phyloP scores from a whole-genome alignment of 495 filamentous ascomycete species.

The Chaetomium fimeti region DNA sequence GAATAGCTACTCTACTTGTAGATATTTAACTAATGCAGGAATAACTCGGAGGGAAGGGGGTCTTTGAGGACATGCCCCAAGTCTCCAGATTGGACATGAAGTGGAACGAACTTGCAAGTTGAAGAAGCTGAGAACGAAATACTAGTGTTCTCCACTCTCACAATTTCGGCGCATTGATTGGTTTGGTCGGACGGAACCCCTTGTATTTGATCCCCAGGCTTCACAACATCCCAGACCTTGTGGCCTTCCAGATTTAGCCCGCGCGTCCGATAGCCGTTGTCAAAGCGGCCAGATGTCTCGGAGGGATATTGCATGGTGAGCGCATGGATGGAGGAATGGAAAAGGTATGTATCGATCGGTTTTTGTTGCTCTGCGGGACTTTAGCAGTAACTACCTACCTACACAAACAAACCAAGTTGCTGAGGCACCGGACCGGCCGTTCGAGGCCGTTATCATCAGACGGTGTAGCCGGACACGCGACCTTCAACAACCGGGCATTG shows the following conservation, averaged over 20 bases:
- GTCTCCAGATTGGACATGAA: neutral
- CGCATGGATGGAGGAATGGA: neutral
- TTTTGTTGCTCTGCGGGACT: neutral
- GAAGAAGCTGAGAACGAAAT: neutral
- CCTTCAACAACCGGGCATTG: neutral
- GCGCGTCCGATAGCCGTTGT: no score
- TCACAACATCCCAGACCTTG: neutral
- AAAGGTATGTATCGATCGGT: neutral
- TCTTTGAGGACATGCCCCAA: neutral
- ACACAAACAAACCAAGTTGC: neutral
- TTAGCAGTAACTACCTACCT: no score
- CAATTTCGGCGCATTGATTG: neutral
- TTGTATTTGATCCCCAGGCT: no score
- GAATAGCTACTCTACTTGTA: neutral
- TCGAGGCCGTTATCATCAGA: no score
- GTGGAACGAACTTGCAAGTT: neutral
- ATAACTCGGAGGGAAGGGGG: neutral
- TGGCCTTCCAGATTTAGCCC: neutral
- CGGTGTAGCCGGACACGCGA: no score
- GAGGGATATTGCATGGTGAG: neutral
- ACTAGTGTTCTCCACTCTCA: constrained; percentile 1
- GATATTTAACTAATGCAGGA: neutral
- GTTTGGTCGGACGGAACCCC: neutral
- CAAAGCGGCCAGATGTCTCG: no score
- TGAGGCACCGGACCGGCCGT: neutral